Percentiles rank a stretch among this genome's conserved stretches.
These are phyloP conservation scores for Acanthamoeba lenticulata DNA, from an alignment of 208 protist species.

Conservation along the genomic window DNA sequence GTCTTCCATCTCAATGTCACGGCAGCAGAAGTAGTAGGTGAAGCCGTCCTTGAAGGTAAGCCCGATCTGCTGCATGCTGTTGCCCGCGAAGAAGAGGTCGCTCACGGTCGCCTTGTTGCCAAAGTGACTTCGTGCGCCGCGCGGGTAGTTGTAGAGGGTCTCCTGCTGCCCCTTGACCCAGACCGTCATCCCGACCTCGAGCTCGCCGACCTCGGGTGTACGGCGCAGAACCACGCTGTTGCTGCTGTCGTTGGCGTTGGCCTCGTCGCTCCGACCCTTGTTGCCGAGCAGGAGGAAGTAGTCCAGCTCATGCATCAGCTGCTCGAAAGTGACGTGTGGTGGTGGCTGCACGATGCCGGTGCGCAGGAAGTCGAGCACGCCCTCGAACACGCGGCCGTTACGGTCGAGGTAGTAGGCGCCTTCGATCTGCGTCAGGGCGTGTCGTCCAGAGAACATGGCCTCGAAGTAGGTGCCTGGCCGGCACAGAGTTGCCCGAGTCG, in stretches of 20 bases:
- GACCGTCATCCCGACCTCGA: background rate
- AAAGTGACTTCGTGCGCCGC: background rate
- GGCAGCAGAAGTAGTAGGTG: slow-evolving; percentile 34
- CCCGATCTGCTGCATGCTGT: slow-evolving; percentile 28
- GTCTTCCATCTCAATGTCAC: slow-evolving; percentile 12
- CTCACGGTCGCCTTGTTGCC: background rate
- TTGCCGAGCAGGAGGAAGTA: background rate
- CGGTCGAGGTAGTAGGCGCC: slow-evolving; percentile 23
- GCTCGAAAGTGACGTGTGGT: background rate
- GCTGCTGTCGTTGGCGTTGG: background rate
- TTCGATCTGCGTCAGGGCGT: background rate
- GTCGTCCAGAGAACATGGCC: background rate
- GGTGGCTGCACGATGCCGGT: slow-evolving; percentile 5
- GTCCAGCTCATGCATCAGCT: slow-evolving; percentile 25
- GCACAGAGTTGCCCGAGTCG: background rate
- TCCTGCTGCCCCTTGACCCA: background rate
- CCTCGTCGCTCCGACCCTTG: background rate
- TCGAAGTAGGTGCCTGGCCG: slow-evolving; percentile 2
- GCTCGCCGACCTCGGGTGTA: background rate
- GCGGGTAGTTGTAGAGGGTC: slow-evolving; percentile 25
- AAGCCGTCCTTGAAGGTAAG: slow-evolving; percentile 18
- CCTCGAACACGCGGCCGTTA: background rate
- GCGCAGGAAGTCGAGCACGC: slow-evolving; percentile 15
- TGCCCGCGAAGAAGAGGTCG: slow-evolving; percentile 3
- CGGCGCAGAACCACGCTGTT: background rate